Evolutionary conservation across 208 protist species (phyloP), one percentile per base, ranked within the genome.

Genomic region (Crithidia acanthocephali): DNA sequence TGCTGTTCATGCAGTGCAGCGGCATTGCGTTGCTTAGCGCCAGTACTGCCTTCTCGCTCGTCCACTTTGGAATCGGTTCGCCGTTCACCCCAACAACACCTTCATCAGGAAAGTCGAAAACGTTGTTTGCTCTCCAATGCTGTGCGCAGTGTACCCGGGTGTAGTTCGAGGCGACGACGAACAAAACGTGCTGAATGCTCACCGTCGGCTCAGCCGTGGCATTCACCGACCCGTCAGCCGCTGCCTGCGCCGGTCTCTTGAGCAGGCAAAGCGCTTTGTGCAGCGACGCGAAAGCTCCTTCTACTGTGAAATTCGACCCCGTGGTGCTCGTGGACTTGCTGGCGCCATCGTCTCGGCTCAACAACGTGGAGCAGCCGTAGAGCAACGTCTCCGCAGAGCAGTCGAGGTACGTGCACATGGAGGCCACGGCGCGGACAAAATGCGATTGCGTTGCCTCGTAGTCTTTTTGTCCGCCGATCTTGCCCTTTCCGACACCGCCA

Each of bases 101-200:
- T 8, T 33, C 50, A 27, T 50, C 51, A 33, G 33, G 22, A 4
- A 58, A 55, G 22, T 72, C 65, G 59, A 55, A 67, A 30, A 63
- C 32, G 44, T 16, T 62, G 58, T 63, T 45, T n/a, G 23, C 50
- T 20, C 28, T n/a, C 72, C 72, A 78, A 50, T 67, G 47, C 10
- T 11, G 27, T n/a, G n/a, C 32, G 50, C 72, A 71, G 59, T 68
- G 72, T n/a, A 68, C 35, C 3, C 65, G 64, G 22, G 72, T 78
- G 65, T 78, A 78, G 63, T 78, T 78, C 28, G 33, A 68, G 23
- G 47, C 58, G 48, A 72, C 62, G 23, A 78, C 58, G 51, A 78
- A 78, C 27, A 78, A 20, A 33, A 78, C 48, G 47, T 76, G 71
- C 13, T 18, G 33, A n/a, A 70, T 67, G 32, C 57, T 70, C 16